Evolutionary conservation across 176 grass and related monocot genomes (phyloP).

Genomic region (Stipa capillata): DNA sequence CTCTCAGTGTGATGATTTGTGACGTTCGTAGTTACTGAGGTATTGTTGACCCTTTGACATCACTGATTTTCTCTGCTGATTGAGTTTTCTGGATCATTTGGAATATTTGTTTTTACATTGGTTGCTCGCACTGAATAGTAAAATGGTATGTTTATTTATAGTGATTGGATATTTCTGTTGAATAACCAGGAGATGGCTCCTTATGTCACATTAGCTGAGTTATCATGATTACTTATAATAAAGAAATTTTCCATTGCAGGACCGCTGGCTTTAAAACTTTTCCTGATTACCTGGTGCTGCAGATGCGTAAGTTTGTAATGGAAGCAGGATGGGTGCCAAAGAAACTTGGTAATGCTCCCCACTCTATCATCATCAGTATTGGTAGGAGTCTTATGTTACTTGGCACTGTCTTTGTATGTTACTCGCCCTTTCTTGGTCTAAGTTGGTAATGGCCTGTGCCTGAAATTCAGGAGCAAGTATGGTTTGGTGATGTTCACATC

Average conservation of each 20-base stretch:
- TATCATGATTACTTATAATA: not conserved
- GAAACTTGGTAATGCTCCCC: conserved; percentile 64
- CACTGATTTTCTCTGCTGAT: not conserved
- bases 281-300: conserved; percentile 91
- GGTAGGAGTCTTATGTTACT: not conserved
- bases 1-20: not conserved
- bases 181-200: not conserved
- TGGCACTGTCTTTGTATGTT: not conserved
- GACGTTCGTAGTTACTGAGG: not conserved
- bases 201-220: not conserved
- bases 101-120: not conserved
- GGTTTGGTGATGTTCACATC: not conserved
- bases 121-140: not conserved
- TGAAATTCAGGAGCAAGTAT: not conserved
- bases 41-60: not conserved
- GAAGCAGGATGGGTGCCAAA: conserved; percentile 96
- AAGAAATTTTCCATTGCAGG: conserved; percentile 26
- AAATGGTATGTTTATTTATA: not conserved
- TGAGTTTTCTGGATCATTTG: not conserved
- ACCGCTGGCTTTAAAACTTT: conserved; percentile 77
- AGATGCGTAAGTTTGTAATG: conserved; percentile 99
- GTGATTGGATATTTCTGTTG: not conserved
- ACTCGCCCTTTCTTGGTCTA: too few relatives aligned
- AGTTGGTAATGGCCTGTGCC: not conserved
- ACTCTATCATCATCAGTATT: not conserved